Conservation (phyloP, 2,329 filamentous ascomycete genomes). For the Aspergillus alliaceus region DNA sequence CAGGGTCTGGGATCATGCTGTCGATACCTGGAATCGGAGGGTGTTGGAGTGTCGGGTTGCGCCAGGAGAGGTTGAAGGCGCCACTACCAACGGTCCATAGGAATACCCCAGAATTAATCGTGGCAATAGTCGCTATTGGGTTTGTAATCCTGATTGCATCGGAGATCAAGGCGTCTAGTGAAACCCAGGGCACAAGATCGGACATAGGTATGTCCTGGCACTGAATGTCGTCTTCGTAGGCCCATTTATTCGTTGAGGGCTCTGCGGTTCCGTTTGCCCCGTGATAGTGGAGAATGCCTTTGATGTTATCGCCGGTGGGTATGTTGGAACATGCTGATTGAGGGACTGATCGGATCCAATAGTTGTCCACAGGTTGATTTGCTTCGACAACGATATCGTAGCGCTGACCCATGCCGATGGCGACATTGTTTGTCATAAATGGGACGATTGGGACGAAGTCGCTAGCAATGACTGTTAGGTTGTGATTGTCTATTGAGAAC, state of each 20-base stretch:
- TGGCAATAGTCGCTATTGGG: background rate
- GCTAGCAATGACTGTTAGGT: slow-evolving; percentile 62
- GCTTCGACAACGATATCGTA: slow-evolving; percentile 40
- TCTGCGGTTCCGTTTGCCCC: slow-evolving; percentile 17
- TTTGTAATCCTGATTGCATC: background rate
- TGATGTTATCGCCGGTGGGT: slow-evolving; percentile 44
- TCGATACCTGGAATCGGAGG: background rate
- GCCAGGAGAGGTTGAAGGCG: background rate
- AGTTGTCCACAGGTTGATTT: slow-evolving; percentile 23
- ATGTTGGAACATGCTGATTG: slow-evolving; percentile 45
- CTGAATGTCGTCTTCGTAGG: slow-evolving; percentile 24
- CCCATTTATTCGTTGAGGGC: slow-evolving; percentile 17
- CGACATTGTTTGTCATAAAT: slow-evolving; percentile 62
- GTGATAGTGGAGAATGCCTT: slow-evolving; percentile 46
- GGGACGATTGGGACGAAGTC: slow-evolving; percentile 65
- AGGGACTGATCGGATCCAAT: slow-evolving; percentile 48
- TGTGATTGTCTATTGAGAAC: slow-evolving; percentile 57
- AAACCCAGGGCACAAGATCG: background rate
- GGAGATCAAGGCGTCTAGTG: background rate
- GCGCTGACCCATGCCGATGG: slow-evolving; percentile 59
- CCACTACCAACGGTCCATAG: background rate
- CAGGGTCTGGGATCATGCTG: background rate
- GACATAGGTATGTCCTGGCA: background rate
- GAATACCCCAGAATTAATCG: background rate
- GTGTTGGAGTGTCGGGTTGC: background rate